Evolutionary conservation across 371 early-diverging fungal genomes (phyloP).

Genomic region (Smittium culicis): DNA sequence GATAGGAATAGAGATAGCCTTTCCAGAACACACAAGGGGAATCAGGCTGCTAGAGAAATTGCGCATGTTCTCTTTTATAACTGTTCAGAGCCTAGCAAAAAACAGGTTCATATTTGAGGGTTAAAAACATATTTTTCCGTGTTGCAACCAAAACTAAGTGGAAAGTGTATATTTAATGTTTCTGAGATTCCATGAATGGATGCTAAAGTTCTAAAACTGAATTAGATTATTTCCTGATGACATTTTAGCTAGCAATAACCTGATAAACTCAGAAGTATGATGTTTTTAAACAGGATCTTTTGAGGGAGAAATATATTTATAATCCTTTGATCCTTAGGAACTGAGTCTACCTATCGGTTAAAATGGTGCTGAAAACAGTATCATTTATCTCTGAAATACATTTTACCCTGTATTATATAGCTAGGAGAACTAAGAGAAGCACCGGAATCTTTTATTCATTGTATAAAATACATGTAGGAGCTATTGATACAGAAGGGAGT

Average conservation of each 20-base stretch:
- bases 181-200: background rate
- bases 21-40: background rate
- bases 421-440: too few species aligned
- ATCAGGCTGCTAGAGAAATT: background rate
- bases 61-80: background rate
- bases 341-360: background rate
- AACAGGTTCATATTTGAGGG: background rate
- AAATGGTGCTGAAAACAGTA: background rate
- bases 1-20: background rate
- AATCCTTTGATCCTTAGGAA: background rate
- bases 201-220: background rate
- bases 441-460: too few species aligned
- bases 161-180: background rate
- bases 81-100: background rate
- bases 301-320: background rate
- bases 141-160: background rate
- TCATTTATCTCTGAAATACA: background rate
- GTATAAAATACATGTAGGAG: too few species aligned
- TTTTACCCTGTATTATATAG: too few species aligned
- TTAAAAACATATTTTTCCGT: background rate
- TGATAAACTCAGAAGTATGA: background rate
- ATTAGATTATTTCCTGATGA: background rate
- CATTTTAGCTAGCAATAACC: background rate
- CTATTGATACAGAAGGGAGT: too few species aligned
- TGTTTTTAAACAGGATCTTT: background rate